A percentile compares a stretch with the other conserved stretches of the same genome.
phyloP scores from a whole-genome alignment of 192 early-diverging fungal species.

The Podila epicladia region DNA sequence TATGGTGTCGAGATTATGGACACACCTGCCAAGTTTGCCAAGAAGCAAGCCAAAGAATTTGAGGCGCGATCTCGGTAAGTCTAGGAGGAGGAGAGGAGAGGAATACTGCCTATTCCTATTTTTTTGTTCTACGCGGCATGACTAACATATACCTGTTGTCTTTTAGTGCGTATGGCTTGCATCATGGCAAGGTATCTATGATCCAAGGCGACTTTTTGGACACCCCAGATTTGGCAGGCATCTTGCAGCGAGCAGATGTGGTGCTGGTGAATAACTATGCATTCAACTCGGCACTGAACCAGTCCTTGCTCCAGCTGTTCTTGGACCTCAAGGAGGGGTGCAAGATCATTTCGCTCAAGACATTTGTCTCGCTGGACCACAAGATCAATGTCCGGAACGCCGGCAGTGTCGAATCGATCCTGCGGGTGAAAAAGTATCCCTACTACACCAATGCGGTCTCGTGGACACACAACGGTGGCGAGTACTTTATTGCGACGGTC shows the following conservation, averaged over 20 bases:
- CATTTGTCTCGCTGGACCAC: conserved; percentile 83
- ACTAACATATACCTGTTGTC: neutral
- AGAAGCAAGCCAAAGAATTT: conserved; percentile 86
- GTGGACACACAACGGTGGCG: conserved; percentile 83
- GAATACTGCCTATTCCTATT: neutral
- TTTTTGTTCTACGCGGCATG: neutral
- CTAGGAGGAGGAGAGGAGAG: too few relatives aligned
- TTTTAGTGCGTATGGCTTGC: conserved; percentile 65
- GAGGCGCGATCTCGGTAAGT: conserved; percentile 76
- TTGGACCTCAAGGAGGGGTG: conserved; percentile 92
- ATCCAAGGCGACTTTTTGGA: conserved; percentile 91
- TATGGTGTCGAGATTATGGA: conserved; percentile 95
- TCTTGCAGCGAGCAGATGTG: conserved; percentile 87
- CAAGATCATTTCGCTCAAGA: conserved; percentile 85
- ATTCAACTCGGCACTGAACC: conserved; percentile 88
- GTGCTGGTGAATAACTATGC: conserved; percentile 98
- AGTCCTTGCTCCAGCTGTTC: conserved; percentile 83
- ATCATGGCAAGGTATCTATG: conserved; percentile 70
- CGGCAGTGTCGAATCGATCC: conserved; percentile 75
- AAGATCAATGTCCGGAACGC: conserved; percentile 79
- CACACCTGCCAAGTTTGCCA: conserved; percentile 82
- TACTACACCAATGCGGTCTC: conserved; percentile 80
- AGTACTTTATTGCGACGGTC: conserved; percentile 83
- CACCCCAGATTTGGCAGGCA: conserved; percentile 66
- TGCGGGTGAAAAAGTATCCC: conserved; percentile 69